These are phyloP conservation scores for Echria macrotheca DNA, from an alignment of 495 filamentous ascomycete genomes.

Conservation along the genomic window DNA sequence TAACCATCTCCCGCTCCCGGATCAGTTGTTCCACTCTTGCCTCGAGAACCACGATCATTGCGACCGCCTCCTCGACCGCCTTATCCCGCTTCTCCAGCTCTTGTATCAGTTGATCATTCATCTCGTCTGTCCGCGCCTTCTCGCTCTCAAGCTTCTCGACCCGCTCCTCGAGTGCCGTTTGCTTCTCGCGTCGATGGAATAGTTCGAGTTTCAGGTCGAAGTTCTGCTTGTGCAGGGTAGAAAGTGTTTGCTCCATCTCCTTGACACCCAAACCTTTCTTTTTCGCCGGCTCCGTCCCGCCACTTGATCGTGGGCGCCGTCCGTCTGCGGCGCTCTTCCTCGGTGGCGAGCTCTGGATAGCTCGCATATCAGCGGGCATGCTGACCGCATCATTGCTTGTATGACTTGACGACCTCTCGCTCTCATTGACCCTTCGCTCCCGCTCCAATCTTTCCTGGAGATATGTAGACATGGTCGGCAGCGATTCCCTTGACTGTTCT, in stretches of 20 bases:
- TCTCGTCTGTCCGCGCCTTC: conserved; percentile 46
- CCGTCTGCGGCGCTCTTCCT: conserved; percentile 22
- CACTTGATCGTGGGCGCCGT: conserved; percentile 31
- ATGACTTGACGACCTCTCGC: conserved; percentile 34
- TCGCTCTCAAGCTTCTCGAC: conserved; percentile 54
- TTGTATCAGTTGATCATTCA: conserved; percentile 62
- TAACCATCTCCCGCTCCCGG: conserved; percentile 37
- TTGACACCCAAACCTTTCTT: conserved; percentile 43
- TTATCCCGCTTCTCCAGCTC: conserved; percentile 73
- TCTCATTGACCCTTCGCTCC: conserved; percentile 41
- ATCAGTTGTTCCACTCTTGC: conserved; percentile 55
- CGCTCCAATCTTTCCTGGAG: conserved; percentile 48
- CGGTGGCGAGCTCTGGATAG: conserved; percentile 30
- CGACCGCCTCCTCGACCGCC: conserved; percentile 75
- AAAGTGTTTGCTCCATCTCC: conserved; percentile 43
- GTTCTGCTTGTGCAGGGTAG: conserved; percentile 75
- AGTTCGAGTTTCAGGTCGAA: conserved; percentile 87
- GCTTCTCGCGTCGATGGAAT: conserved; percentile 61
- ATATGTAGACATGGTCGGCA: conserved; percentile 35
- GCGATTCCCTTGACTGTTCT: conserved; percentile 22
- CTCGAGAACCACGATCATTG: conserved; percentile 72
- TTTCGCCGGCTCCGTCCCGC: conserved; percentile 28
- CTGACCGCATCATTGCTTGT: conserved; percentile 31
- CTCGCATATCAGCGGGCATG: conserved; percentile 16
- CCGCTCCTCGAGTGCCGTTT: conserved; percentile 51